These are phyloP conservation scores for Claviceps spartinae DNA, from an alignment of 2,329 filamentous ascomycete species.

Conservation along the genomic window DNA sequence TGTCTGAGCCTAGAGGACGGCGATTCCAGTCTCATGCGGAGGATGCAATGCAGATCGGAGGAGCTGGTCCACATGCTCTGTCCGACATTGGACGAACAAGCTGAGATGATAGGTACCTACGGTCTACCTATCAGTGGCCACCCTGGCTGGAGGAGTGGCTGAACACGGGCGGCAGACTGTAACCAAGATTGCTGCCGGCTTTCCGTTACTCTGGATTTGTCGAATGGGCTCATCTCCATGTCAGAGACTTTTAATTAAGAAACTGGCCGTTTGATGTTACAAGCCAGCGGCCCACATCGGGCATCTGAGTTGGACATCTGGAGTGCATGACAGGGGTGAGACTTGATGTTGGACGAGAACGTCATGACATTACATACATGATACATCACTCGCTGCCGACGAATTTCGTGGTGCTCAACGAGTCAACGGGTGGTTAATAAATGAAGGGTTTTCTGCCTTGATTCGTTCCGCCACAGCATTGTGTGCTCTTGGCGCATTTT, in stretches of 20 bases:
- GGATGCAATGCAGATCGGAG: slow-evolving; percentile 1
- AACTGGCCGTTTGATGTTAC: background rate
- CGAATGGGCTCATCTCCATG: background rate
- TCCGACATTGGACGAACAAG: background rate
- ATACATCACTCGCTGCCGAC: background rate
- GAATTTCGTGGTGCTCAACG: background rate
- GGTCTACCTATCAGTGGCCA: background rate
- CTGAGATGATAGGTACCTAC: background rate
- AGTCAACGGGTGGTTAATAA: no score
- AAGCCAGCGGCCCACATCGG: background rate
- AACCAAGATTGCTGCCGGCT: background rate
- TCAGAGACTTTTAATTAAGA: background rate
- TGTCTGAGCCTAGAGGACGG: background rate
- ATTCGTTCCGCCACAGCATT: no score
- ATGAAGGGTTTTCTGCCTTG: no score
- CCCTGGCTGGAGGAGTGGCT: background rate
- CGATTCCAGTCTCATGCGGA: background rate
- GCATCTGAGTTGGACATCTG: background rate
- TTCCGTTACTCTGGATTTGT: background rate
- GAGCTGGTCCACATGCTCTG: background rate
- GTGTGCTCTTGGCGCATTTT: background rate
- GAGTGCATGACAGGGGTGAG: slow-evolving; percentile 1
- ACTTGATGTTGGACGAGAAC: background rate
- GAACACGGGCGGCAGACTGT: background rate
- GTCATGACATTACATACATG: background rate